A percentile compares a stretch with the other conserved stretches of the same genome.
Evolutionary conservation across 2,329 filamentous ascomycete species (phyloP).

Genomic region (Penicillium thymicola): DNA sequence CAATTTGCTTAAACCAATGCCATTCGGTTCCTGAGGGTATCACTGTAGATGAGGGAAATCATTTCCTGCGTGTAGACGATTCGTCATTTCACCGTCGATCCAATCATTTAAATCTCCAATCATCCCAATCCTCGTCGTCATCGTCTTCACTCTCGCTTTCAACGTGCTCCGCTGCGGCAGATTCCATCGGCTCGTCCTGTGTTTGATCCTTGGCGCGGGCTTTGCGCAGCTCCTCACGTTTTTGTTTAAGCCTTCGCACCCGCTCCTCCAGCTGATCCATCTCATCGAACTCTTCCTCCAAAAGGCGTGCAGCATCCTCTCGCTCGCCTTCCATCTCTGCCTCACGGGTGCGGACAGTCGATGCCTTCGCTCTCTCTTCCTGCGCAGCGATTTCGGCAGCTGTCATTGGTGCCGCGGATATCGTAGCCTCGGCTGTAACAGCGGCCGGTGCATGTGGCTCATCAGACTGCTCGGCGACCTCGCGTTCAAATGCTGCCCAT

Average conservation of each 20-base stretch:
- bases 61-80: conserved; percentile 24
- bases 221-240: conserved; percentile 63
- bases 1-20: conserved; percentile 15
- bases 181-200: conserved; percentile 26
- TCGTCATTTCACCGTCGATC: conserved; percentile 19
- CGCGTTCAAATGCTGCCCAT: conserved; percentile 83
- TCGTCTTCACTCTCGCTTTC: conserved; percentile 56
- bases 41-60: conserved; percentile 31
- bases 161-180: conserved; percentile 25
- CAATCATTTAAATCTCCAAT: conserved; percentile 40
- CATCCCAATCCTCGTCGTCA: conserved; percentile 50
- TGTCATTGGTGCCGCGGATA: conserved; percentile 66
- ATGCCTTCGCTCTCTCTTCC: conserved; percentile 47
- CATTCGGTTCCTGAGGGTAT: conserved; percentile 33
- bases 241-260: conserved; percentile 65
- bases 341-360: conserved; percentile 45
- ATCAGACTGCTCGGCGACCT: conserved; percentile 58
- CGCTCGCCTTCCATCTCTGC: conserved; percentile 63
- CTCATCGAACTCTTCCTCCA: conserved; percentile 77
- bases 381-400: conserved; percentile 60
- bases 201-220: conserved; percentile 28
- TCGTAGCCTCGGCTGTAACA: conserved; percentile 52
- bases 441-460: conserved; percentile 31
- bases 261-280: conserved; percentile 76
- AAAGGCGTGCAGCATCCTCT: conserved; percentile 69